phyloP scores from a whole-genome alignment of 1,284 basidiomycete genomes.

The Grifola frondosa region DNA sequence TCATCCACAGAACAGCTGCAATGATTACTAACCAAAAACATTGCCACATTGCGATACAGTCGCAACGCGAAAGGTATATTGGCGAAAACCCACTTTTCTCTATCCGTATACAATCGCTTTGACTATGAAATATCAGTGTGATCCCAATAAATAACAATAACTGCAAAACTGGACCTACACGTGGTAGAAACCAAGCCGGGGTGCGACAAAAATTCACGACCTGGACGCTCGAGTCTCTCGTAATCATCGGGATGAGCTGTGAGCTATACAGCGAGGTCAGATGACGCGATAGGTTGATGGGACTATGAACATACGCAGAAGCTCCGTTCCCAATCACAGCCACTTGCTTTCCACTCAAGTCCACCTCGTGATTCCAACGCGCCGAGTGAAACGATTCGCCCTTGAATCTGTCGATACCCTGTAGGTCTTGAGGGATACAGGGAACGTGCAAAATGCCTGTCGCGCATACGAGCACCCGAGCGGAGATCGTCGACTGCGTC shows the following conservation, averaged over 20 bases:
- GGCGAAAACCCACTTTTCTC: constrained; percentile 33
- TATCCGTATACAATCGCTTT: constrained; percentile 28
- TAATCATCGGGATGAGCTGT: constrained; percentile 45
- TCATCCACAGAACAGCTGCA: not conserved
- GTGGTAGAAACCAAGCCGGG: constrained; percentile 42
- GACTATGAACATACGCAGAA: constrained; percentile 30
- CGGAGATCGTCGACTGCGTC: constrained; percentile 13
- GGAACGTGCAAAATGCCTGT: constrained; percentile 42
- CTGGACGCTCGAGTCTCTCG: constrained; percentile 36
- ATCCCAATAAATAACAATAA: not conserved
- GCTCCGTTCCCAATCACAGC: constrained; percentile 43
- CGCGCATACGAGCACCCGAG: constrained; percentile 44
- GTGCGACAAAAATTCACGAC: constrained; percentile 47
- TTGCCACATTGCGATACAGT: constrained; percentile 35
- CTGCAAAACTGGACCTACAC: constrained; percentile 27
- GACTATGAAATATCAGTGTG: constrained; percentile 28
- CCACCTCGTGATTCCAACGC: constrained; percentile 36
- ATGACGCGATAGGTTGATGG: no score
- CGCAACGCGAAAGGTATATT: constrained; percentile 40
- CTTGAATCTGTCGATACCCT: constrained; percentile 43
- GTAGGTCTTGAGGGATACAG: constrained; percentile 35
- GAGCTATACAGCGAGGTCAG: no score
- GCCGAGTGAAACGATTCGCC: constrained; percentile 40
- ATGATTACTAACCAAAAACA: constrained; percentile 16
- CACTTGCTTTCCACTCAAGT: constrained; percentile 35